These are phyloP conservation scores for Dalbergia cultrata DNA, from an alignment of 306 rosid species.

Conservation along the genomic window DNA sequence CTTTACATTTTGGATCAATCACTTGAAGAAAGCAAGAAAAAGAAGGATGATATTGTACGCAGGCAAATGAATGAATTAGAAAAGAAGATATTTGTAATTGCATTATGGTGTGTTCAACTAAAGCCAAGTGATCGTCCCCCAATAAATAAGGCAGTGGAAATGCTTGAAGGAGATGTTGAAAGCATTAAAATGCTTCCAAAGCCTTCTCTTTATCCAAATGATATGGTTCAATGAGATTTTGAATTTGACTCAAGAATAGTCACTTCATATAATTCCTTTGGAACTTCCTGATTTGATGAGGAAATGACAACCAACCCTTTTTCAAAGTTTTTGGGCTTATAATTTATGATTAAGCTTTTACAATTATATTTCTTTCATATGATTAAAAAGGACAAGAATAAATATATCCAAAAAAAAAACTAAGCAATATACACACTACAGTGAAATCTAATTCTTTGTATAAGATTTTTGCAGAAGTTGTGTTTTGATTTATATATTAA, in stretches of 20 bases:
- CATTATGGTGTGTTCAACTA: constrained; percentile 56
- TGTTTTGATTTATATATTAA: too few relatives aligned
- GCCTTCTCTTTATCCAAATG: constrained; percentile 35
- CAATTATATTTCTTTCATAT: background rate
- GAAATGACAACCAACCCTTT: background rate
- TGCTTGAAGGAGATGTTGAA: constrained; percentile 47
- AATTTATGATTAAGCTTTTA: background rate
- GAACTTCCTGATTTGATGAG: background rate
- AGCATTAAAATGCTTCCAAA: constrained; percentile 44
- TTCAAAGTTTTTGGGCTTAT: background rate
- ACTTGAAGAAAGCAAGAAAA: background rate
- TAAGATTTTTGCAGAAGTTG: too few relatives aligned
- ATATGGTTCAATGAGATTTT: too few relatives aligned
- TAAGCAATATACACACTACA: too few relatives aligned
- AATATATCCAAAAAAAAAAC: too few relatives aligned
- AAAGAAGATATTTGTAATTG: constrained; percentile 47
- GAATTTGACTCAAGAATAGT: background rate
- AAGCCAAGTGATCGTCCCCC: constrained; percentile 53
- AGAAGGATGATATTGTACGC: background rate
- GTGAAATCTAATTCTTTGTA: too few relatives aligned
- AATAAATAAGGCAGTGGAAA: constrained; percentile 44
- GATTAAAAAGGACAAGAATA: too few relatives aligned
- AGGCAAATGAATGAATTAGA: background rate
- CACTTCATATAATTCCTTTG: background rate
- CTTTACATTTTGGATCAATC: constrained; percentile 26